Evolutionary conservation across 1,139 yeast genomes (phyloP), one percentile per base, ranked within the genome.

Genomic region (Geotrichum siamense): DNA sequence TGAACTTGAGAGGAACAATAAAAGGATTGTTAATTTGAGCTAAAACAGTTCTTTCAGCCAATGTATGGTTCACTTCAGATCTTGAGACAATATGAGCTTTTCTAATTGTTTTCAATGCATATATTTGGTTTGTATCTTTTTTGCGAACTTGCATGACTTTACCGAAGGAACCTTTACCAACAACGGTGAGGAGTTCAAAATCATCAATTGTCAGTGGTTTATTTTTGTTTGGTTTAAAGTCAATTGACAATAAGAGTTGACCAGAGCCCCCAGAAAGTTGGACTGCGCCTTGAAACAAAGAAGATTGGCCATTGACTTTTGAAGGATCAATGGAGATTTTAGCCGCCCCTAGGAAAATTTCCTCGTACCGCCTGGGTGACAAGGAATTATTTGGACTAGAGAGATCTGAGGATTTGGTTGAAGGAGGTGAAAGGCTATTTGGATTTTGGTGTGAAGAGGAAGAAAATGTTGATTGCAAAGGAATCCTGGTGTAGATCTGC

Each of bases 61-160:
- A 67, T 0, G 98, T 93, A 63, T 93, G 98, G 10, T 91, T 86
- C 21, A 91, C 96, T 66, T 93, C 98, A 67, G 87, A 79, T 58
- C 94, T 78, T 15, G 94, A 83, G 26, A 91, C 94, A 55, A 91
- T 86, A 60, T 91, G 96, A 21, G 94, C 87, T 61, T 91, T 91
- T 55, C 97, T 75, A 52, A 91, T 78, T 0, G 96, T 87, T 62
- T 91, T 91, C 61, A 91, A 70, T 2, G 98, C 98, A 63, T 91
- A 91, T 30, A 91, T 81, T 60, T 89, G 94, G 53, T 82, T 82
- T 9, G 98, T 91, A 64, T 91, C 97, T 55, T 84, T 84, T 67
- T 91, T 91, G 48, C 87, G 79, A 37, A 91, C 98, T 65, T 91
- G 98, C 97, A 91, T 91, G 47, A 91, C 98, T 64, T 93, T 91